phyloP scores from a whole-genome alignment of 345 rosid species.

The Pugionium dolabratum region DNA sequence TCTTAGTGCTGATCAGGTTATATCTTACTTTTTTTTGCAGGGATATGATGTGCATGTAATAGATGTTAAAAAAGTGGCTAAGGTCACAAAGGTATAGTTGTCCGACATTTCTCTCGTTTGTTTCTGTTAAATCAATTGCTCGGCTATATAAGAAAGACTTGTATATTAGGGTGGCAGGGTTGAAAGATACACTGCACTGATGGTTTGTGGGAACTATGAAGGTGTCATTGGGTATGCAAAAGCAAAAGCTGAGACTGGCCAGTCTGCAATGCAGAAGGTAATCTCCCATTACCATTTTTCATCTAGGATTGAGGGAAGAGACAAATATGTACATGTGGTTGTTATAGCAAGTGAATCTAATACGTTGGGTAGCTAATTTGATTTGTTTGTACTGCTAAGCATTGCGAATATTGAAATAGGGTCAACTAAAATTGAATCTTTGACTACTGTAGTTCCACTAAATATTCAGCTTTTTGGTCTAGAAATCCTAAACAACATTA shows the following conservation, averaged over 20 bases:
- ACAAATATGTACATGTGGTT: not conserved
- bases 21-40: constrained; percentile 50
- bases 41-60: constrained; percentile 88
- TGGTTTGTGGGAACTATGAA: constrained; percentile 89
- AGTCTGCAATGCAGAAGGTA: constrained; percentile 91
- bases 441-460: not conserved
- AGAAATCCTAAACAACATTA: too few relatives aligned
- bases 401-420: not conserved
- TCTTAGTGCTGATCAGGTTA: too few relatives aligned
- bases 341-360: too few relatives aligned
- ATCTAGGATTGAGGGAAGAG: constrained; percentile 1
- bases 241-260: constrained; percentile 78
- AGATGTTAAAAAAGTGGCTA: constrained; percentile 83
- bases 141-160: constrained; percentile 25
- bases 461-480: too few relatives aligned
- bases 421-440: not conserved
- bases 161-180: constrained; percentile 73
- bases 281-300: constrained; percentile 18
- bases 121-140: constrained; percentile 8
- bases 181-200: constrained; percentile 71
- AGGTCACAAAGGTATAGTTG: constrained; percentile 81
- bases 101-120: constrained; percentile 22
- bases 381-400: not conserved
- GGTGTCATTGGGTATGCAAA: constrained; percentile 91
- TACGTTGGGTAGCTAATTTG: not conserved